These are phyloP conservation scores for Ceratocystis albifundus DNA, from an alignment of 2,329 filamentous ascomycete genomes.

Conservation along the genomic window DNA sequence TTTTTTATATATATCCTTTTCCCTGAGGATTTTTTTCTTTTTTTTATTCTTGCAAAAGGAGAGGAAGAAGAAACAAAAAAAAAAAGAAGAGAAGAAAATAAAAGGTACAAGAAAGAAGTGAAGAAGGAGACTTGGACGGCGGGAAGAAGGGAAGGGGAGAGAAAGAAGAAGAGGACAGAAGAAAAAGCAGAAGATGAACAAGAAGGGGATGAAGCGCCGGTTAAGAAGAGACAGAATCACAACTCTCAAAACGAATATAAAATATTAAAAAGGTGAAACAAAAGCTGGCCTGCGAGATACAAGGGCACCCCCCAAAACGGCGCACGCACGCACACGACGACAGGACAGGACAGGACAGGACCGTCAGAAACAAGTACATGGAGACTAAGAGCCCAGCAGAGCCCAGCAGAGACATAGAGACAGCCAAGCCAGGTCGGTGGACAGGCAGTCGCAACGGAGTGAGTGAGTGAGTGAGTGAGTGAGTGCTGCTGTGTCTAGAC, in stretches of 20 bases:
- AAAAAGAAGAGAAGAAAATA: constrained; percentile 17
- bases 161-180: constrained; percentile 8
- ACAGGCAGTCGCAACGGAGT: too few species aligned
- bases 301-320: neutral
- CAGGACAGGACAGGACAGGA: neutral
- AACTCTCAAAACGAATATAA: too few species aligned
- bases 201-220: neutral
- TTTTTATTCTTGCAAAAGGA: neutral
- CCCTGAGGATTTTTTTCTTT: too few species aligned
- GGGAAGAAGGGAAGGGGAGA: constrained; percentile 9
- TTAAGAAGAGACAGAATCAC: constrained; percentile 3
- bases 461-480: too few species aligned
- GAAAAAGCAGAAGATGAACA: constrained; percentile 7
- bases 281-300: neutral
- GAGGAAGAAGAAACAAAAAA: constrained; percentile 10
- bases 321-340: constrained; percentile 1
- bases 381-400: neutral
- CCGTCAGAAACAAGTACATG: too few species aligned
- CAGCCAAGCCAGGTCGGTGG: too few species aligned
- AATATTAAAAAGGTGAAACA: neutral
- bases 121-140: neutral
- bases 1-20: too few species aligned
- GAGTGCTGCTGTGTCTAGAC: too few species aligned
- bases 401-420: neutral
- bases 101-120: constrained; percentile 15